phyloP scores from a whole-genome alignment of 169 alveolate genomes.

The Plasmodium gonderi region DNA sequence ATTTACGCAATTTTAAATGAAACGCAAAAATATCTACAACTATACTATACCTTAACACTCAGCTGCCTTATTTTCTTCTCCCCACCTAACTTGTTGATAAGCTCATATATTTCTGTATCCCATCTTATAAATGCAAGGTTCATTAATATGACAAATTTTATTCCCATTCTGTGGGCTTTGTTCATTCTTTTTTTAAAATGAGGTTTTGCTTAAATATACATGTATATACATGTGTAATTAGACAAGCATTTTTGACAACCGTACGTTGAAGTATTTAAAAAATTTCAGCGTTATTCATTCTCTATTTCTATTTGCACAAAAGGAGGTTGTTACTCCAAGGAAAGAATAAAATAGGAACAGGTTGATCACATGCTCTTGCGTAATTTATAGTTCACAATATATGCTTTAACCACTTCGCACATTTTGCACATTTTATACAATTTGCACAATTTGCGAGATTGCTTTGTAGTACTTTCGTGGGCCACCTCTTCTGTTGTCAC shows the following conservation, averaged over 20 bases:
- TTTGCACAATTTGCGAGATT: neutral
- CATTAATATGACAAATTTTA: slow-evolving; percentile 6
- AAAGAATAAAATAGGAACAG: neutral
- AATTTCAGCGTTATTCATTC: neutral
- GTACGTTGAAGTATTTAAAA: neutral
- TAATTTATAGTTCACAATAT: neutral
- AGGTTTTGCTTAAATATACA: neutral
- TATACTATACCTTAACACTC: slow-evolving; percentile 11
- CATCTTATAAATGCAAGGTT: neutral
- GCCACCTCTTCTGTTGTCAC: neutral
- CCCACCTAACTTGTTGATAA: neutral
- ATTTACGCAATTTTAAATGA: neutral
- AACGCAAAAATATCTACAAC: neutral
- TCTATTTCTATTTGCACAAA: neutral
- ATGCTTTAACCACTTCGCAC: neutral
- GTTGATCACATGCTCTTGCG: neutral
- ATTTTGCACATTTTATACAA: neutral
- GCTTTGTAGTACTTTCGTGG: neutral
- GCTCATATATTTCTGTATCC: neutral
- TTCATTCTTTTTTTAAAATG: slow-evolving; percentile 6
- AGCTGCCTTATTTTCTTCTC: neutral
- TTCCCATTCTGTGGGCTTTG: neutral
- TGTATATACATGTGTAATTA: neutral
- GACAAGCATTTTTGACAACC: neutral
- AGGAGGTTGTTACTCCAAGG: neutral